phyloP scores from a whole-genome alignment of 352 stramenopile genomes.

The Pythium volutum region DNA sequence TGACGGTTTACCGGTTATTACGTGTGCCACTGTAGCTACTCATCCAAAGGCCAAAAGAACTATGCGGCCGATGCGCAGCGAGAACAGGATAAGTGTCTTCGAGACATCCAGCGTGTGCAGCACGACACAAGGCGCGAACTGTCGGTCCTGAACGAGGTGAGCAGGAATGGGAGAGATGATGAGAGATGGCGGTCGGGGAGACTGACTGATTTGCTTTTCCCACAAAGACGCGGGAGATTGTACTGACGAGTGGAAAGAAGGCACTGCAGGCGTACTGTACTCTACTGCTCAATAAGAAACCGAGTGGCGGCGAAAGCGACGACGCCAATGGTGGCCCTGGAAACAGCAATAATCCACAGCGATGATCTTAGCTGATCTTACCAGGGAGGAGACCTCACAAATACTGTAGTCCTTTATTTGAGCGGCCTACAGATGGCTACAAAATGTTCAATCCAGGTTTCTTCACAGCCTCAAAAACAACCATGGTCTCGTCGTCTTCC shows the following conservation, averaged over 20 bases:
- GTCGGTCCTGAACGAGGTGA: slow-evolving; percentile 50
- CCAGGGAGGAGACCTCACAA: background rate
- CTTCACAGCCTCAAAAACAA: too few relatives aligned
- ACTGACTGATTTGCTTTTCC: background rate
- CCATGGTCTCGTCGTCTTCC: too few relatives aligned
- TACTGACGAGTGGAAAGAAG: slow-evolving; percentile 71
- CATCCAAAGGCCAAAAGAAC: slow-evolving; percentile 40
- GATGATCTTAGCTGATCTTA: background rate
- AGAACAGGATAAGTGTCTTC: slow-evolving; percentile 54
- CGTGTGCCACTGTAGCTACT: too few relatives aligned
- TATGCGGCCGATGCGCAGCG: slow-evolving; percentile 40
- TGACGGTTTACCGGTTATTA: slow-evolving; percentile 2
- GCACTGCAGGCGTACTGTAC: slow-evolving; percentile 69
- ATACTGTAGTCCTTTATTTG: background rate
- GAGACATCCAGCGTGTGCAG: slow-evolving; percentile 60
- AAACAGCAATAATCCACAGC: background rate
- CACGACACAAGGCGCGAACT: slow-evolving; percentile 56
- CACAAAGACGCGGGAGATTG: slow-evolving; percentile 53
- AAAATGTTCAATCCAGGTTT: too few relatives aligned
- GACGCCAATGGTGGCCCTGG: background rate
- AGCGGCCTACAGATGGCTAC: too few relatives aligned
- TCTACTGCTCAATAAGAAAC: slow-evolving; percentile 55
- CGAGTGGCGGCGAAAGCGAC: slow-evolving; percentile 33
- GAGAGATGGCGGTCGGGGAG: background rate
- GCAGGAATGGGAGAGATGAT: background rate